phyloP scores from a whole-genome alignment of 2,329 filamentous ascomycete species.

The Whalleya microplaca region DNA sequence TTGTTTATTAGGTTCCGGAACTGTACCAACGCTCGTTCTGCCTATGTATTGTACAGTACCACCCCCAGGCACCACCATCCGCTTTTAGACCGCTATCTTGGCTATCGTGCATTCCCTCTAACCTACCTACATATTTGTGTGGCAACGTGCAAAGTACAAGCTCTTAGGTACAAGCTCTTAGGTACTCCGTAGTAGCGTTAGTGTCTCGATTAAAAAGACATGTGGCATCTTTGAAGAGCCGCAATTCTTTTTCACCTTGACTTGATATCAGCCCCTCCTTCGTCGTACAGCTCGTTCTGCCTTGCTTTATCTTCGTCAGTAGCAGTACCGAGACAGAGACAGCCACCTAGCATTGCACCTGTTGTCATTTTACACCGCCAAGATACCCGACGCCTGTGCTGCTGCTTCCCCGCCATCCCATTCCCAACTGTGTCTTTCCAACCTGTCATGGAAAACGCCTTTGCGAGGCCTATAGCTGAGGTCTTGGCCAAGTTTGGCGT shows the following conservation, averaged over 20 bases:
- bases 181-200: conserved; percentile 2
- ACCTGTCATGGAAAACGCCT: conserved; percentile 69
- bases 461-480: conserved; percentile 58
- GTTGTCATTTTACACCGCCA: conserved; percentile 15
- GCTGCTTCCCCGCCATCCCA: conserved; percentile 17
- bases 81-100: conserved; percentile 2
- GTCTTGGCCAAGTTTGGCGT: conserved; percentile 64
- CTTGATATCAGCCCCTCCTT: conserved; percentile 12
- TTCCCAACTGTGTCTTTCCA: too few species aligned
- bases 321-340: conserved; percentile 15
- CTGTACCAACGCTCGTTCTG: too few species aligned
- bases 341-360: conserved; percentile 7
- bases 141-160: conserved; percentile 17
- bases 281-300: conserved; percentile 17
- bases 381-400: neutral
- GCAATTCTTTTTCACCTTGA: conserved; percentile 16
- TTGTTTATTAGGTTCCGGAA: too few species aligned
- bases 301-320: conserved; percentile 18
- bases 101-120: conserved; percentile 3
- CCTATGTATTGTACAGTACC: too few species aligned
- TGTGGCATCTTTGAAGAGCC: conserved; percentile 37
- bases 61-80: conserved; percentile 19
- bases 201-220: conserved; percentile 29
- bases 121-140: conserved; percentile 17
- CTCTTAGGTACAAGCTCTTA: too few species aligned